Conservation (phyloP, 2,329 filamentous ascomycete species). For the Fusarium sp. region DNA sequence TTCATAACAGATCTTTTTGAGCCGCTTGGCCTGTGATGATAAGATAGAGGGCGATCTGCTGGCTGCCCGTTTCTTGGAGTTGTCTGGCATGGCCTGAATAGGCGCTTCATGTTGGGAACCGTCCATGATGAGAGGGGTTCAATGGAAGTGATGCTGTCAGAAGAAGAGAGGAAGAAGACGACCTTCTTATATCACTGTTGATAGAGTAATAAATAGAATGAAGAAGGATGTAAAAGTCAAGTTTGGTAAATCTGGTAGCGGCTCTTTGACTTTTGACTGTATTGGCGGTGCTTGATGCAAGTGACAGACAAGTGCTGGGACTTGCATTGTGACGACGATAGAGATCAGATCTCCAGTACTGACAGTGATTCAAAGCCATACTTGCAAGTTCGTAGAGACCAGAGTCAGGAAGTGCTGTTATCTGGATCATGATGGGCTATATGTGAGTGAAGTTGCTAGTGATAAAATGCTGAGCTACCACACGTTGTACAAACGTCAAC, state of each 20-base stretch:
- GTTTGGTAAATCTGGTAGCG: background rate
- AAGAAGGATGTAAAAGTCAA: background rate
- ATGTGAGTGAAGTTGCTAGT: background rate
- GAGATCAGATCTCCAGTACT: fast-evolving
- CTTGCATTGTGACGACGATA: fast-evolving
- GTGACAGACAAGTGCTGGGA: background rate
- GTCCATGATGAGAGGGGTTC: slow-evolving; percentile 1
- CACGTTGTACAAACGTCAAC: background rate
- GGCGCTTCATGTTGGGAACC: background rate
- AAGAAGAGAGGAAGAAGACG: background rate
- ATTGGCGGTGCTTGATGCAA: background rate
- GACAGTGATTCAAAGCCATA: background rate
- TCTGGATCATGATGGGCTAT: no score
- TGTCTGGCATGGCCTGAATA: background rate
- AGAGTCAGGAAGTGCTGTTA: no score
- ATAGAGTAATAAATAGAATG: background rate
- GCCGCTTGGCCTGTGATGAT: background rate
- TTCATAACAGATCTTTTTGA: background rate
- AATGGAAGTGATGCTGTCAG: background rate
- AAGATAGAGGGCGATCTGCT: background rate
- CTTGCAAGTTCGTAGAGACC: background rate
- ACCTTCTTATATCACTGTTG: background rate
- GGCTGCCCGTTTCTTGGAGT: slow-evolving; percentile 4
- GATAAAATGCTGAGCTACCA: background rate
- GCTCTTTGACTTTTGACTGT: background rate